A percentile compares a stretch with the other conserved stretches of the same genome.
Evolutionary conservation across 345 rosid genomes (phyloP).

Genomic region (Brassica incana): DNA sequence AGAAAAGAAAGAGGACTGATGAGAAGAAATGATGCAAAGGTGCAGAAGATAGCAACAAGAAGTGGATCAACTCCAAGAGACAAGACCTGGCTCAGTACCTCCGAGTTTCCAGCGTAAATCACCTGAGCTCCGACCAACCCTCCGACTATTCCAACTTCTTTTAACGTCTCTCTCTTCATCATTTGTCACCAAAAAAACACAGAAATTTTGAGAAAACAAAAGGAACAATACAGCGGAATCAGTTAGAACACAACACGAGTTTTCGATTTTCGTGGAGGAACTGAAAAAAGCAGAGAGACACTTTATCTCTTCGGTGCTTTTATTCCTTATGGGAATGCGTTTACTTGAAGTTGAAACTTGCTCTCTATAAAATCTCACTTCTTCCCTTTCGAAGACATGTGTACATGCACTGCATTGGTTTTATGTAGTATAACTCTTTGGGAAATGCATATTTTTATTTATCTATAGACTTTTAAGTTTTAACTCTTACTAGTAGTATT

Average conservation of each 20-base stretch:
- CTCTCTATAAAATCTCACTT: constrained; percentile 5
- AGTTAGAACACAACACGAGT: neutral
- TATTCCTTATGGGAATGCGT: constrained; percentile 1
- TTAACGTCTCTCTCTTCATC: constrained; percentile 43
- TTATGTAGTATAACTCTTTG: neutral
- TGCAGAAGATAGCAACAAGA: constrained; percentile 55
- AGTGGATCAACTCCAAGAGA: constrained; percentile 67
- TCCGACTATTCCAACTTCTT: constrained; percentile 53
- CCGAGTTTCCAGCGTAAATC: constrained; percentile 61
- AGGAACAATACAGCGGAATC: neutral
- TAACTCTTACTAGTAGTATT: neutral
- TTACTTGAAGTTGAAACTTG: constrained; percentile 18
- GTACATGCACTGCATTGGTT: constrained; percentile 22
- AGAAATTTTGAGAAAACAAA: neutral
- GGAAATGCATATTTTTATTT: neutral
- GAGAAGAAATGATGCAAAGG: constrained; percentile 62
- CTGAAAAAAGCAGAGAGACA: constrained; percentile 7
- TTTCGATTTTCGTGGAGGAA: constrained; percentile 7
- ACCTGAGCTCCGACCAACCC: constrained; percentile 68
- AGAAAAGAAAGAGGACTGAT: constrained; percentile 63
- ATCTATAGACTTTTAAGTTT: neutral
- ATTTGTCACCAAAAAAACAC: neutral
- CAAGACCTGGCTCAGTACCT: constrained; percentile 65
- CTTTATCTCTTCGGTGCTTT: neutral
- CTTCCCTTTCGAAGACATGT: constrained; percentile 30